Base-by-base conservation (phyloP, 352 stramenopile species). In the Phytopythium delawarense region DNA sequence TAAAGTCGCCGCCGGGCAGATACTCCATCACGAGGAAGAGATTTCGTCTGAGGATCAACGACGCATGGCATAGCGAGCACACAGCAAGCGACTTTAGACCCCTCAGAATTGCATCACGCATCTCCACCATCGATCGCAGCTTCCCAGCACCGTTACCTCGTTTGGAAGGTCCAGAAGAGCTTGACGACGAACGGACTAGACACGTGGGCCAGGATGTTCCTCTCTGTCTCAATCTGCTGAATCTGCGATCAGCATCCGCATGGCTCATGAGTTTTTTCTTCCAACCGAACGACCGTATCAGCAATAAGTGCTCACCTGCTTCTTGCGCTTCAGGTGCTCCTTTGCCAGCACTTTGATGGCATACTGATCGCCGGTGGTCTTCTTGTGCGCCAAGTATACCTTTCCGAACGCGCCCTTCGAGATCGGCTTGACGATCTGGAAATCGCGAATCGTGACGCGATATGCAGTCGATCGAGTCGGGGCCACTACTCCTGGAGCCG, bases 21-120 rank as follows among this genome's bases (percentile, higher is more conserved):
- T 96, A 97, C 37, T 97, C 88, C 88, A 97, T 97, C 51, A 96
- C 88, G 35, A 97, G 72, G 64, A 95, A 97, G 20, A 97, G 63
- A 59, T 95, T 93, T 25, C 72, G 70, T 60, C 84, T 93, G 57
- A 21, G 12, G 18, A 59, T 32, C 37, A 54, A 9, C 16, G 57
- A 23, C 55, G 16, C 35, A 49, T 34, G 11, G 13, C 13, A 35
- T n/a, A 2, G 12, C 12, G 5, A 34, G 8, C 48, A 32, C 46
- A 53, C 23, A 53, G 0, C 7, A 18, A 16, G 28, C 21, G 23
- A 16, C 28, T 54, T 35, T 32, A 32, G 46, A 32, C 11, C 28
- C 7, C 12, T 57, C 11, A 42, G 50, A 20, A 32, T 32, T 32
- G 28, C 28, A 32, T 32, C 28, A 32, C 28, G 28, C 28, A 7